Evolutionary conservation across 2,329 filamentous ascomycete genomes (phyloP).

Genomic region (Hyphodiscus sp.): DNA sequence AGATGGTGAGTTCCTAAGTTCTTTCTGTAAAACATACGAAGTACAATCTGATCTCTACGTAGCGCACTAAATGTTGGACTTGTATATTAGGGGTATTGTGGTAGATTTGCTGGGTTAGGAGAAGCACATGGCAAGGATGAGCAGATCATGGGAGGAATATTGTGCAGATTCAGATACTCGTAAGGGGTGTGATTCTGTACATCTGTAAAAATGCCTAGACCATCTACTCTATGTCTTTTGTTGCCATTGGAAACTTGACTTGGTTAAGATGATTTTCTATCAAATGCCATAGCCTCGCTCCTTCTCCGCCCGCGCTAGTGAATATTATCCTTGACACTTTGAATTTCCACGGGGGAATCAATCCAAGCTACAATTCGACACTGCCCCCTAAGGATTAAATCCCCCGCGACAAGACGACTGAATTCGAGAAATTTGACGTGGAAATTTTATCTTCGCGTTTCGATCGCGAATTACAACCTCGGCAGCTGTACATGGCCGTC

Average conservation of each 20-base stretch:
- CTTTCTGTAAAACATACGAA: not conserved
- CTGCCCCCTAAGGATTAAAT: conserved; percentile 3
- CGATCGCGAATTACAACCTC: not conserved
- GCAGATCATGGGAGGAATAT: conserved; percentile 13
- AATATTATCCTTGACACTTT: conserved; percentile 4
- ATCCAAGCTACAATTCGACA: conserved; percentile 4
- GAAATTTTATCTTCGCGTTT: not conserved
- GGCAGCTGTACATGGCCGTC: conserved; percentile 14
- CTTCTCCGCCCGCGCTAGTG: not conserved
- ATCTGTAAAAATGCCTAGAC: conserved; percentile 32
- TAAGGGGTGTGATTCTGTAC: conserved; percentile 26
- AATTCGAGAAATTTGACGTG: not conserved
- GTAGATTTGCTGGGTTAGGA: conserved; percentile 7
- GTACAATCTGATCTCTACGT: conserved; percentile 7
- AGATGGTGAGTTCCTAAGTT: conserved; percentile 52
- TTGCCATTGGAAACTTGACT: conserved; percentile 2
- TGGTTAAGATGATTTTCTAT: not conserved
- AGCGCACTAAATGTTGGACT: conserved; percentile 28
- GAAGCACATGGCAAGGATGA: conserved; percentile 15
- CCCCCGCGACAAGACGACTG: conserved; percentile 4
- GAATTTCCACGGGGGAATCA: conserved; percentile 1
- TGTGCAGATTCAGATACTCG: conserved; percentile 27
- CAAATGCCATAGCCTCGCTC: not conserved
- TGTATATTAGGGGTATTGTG: conserved; percentile 24
- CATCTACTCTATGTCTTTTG: conserved; percentile 25